Conservation (phyloP, 208 protist genomes). For the Trypanosoma congolense region DNA sequence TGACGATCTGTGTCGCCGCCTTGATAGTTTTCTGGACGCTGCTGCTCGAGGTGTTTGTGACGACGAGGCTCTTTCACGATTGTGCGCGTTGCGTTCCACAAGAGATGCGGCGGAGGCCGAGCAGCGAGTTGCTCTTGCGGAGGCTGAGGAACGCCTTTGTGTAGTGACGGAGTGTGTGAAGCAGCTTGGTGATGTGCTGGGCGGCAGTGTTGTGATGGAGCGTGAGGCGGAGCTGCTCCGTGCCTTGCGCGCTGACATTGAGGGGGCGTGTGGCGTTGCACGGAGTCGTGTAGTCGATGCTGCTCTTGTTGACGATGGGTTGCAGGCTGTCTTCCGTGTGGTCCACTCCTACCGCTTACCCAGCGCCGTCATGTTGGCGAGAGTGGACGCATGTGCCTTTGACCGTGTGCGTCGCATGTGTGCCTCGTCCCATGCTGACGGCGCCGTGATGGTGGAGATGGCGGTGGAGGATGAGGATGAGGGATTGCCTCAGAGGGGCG, state of each 20-base stretch:
- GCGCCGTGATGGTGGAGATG: neutral
- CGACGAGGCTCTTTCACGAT: neutral
- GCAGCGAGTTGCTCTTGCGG: neutral
- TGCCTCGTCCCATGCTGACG: neutral
- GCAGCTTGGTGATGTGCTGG: neutral
- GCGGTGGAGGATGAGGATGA: neutral
- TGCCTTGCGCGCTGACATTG: constrained; percentile 3
- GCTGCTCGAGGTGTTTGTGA: neutral
- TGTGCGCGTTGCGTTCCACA: constrained; percentile 2
- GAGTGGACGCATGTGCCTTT: constrained; percentile 10
- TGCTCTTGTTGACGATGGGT: neutral
- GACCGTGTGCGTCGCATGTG: constrained; percentile 15
- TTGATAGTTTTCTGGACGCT: neutral
- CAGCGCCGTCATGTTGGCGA: neutral
- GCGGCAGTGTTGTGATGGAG: neutral
- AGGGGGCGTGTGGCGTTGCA: constrained; percentile 2
- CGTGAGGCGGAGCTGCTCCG: constrained; percentile 3
- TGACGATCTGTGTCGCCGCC: neutral
- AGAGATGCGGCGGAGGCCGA: constrained; percentile 3
- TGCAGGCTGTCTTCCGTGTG: neutral
- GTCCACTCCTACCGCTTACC: neutral
- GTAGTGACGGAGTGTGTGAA: constrained; percentile 1
- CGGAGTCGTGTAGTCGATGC: neutral
- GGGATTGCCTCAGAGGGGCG: too few species aligned
- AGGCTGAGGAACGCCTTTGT: constrained; percentile 1